A percentile compares a stretch with the other conserved stretches of the same genome.
Conservation (phyloP, 345 rosid genomes). For the Salix viminalis region DNA sequence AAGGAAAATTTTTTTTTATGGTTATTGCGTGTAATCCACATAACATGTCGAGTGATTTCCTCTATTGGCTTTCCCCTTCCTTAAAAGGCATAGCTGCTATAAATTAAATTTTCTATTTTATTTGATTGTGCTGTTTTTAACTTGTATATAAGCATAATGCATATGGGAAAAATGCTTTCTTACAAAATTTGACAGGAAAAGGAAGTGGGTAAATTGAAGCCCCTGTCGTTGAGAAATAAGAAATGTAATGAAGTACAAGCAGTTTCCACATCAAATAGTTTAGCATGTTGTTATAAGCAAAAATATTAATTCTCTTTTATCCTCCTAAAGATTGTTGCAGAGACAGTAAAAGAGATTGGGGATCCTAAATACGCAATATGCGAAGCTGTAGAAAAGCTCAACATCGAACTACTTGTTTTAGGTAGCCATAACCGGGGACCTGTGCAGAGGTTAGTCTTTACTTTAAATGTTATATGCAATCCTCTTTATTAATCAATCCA, state of each 20-base stretch:
- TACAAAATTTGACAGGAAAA: no score
- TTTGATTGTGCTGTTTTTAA: no score
- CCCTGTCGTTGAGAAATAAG: background rate
- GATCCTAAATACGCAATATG: slow-evolving; percentile 46
- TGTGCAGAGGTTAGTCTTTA: slow-evolving; percentile 41
- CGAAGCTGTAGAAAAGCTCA: slow-evolving; percentile 42
- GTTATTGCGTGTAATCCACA: background rate
- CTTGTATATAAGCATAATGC: no score
- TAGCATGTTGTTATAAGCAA: background rate
- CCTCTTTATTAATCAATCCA: background rate
- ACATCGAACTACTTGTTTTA: slow-evolving; percentile 39
- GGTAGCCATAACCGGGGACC: slow-evolving; percentile 57
- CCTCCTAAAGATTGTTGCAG: slow-evolving; percentile 43
- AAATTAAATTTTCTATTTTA: no score
- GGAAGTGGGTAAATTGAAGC: background rate
- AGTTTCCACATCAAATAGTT: background rate
- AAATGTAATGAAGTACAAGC: background rate
- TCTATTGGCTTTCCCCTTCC: no score
- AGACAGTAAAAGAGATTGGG: slow-evolving; percentile 42
- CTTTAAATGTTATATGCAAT: background rate
- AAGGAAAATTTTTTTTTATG: background rate
- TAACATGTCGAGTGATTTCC: background rate
- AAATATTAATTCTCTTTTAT: background rate
- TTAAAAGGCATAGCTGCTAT: no score
- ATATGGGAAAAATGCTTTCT: no score